Conservation (phyloP, 177 flowering plant species). For the Tripterygium wilfordii region DNA sequence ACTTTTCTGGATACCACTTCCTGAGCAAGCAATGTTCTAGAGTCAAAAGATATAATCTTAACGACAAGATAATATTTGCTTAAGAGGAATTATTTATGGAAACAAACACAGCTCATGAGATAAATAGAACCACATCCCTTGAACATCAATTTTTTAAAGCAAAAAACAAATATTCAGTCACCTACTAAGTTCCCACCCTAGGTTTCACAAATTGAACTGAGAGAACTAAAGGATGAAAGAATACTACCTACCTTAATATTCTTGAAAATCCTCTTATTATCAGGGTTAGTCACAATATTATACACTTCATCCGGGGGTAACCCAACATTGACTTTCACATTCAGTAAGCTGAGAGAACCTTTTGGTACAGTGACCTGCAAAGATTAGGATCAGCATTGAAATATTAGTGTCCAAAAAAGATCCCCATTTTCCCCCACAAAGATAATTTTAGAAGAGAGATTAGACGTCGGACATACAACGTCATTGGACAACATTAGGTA, state of each 20-base stretch:
- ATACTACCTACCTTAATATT: conserved; percentile 67
- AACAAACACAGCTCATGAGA: no score
- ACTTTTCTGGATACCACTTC: conserved; percentile 81
- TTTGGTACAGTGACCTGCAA: conserved; percentile 87
- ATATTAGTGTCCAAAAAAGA: neutral
- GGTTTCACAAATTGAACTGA: neutral
- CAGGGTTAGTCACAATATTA: conserved; percentile 88
- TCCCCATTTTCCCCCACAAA: no score
- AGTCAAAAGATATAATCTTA: no score
- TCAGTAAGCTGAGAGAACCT: conserved; percentile 88
- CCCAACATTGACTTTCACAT: conserved; percentile 61
- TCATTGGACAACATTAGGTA: no score
- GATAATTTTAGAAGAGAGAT: neutral
- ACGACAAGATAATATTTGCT: no score
- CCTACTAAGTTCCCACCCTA: no score
- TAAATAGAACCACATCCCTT: no score
- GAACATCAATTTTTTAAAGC: no score
- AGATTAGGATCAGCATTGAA: conserved; percentile 7
- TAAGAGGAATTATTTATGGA: no score
- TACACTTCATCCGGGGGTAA: conserved; percentile 96
- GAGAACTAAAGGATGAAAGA: conserved; percentile 1
- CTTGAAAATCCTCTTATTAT: conserved; percentile 86
- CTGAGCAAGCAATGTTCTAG: conserved; percentile 40
- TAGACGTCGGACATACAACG: neutral
- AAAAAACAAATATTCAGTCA: no score